Conservation (phyloP, 306 rosid species). For the Vachellia pachyceras region DNA sequence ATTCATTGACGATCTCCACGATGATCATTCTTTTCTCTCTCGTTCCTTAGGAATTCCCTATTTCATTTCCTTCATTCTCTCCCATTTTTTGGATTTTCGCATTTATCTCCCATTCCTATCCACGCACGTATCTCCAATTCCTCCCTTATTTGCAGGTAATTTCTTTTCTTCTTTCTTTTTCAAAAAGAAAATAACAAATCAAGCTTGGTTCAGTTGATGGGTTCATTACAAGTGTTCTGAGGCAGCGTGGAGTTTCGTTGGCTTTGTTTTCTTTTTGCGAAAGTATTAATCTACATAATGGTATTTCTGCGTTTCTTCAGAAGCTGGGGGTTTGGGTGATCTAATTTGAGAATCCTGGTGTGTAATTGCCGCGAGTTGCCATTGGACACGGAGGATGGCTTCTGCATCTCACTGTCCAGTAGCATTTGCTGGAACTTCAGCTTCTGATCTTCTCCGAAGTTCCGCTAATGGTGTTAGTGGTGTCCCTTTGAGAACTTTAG, state of each 20-base stretch:
- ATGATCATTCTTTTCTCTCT: slow-evolving; percentile 48
- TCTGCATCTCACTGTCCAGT: slow-evolving; percentile 58
- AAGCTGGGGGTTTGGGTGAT: slow-evolving; percentile 42
- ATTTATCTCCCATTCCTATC: slow-evolving; percentile 21
- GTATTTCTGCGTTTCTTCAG: slow-evolving; percentile 7
- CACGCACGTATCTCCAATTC: slow-evolving; percentile 40
- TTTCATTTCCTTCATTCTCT: slow-evolving; percentile 9
- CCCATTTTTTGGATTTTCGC: not conserved
- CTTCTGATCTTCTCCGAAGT: slow-evolving; percentile 86
- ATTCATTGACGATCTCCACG: slow-evolving; percentile 74
- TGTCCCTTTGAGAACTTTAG: slow-evolving; percentile 72
- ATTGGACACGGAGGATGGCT: slow-evolving; percentile 61
- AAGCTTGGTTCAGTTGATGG: slow-evolving; percentile 31
- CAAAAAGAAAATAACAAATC: not conserved
- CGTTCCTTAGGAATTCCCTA: slow-evolving; percentile 43
- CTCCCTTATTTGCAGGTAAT: slow-evolving; percentile 51
- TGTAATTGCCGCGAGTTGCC: slow-evolving; percentile 33
- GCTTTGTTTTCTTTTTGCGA: not conserved
- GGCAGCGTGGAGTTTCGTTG: not conserved
- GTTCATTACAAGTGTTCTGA: slow-evolving; percentile 2
- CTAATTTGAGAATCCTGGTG: slow-evolving; percentile 48
- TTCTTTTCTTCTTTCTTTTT: not conserved
- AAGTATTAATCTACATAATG: slow-evolving; percentile 1
- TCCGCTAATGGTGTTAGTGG: slow-evolving; percentile 70
- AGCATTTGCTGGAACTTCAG: slow-evolving; percentile 70